Evolutionary conservation across 1,284 basidiomycete species (phyloP).

Genomic region (Kalmanozyma brasiliensis): DNA sequence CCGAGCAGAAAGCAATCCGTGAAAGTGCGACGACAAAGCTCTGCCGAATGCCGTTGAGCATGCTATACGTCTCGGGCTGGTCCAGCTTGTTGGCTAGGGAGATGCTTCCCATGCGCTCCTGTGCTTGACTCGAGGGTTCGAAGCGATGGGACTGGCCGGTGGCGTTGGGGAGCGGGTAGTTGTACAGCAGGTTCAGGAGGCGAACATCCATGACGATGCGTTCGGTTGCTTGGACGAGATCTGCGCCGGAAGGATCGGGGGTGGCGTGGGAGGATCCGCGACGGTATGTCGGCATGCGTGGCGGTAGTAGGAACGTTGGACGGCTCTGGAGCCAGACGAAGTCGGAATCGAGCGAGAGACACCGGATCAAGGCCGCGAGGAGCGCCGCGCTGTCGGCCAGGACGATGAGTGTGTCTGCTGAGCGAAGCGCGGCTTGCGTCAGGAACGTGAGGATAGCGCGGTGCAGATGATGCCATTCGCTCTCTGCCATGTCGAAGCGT

Average conservation of each 20-base stretch:
- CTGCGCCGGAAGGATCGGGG: conserved; percentile 23
- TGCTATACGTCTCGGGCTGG: conserved; percentile 49
- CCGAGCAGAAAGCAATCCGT: conserved; percentile 55
- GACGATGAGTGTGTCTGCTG: conserved; percentile 42
- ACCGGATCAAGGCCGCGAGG: conserved; percentile 52
- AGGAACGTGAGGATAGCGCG: conserved; percentile 38
- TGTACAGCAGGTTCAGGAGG: conserved; percentile 56
- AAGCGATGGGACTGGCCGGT: conserved; percentile 11
- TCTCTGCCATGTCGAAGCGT: conserved; percentile 41
- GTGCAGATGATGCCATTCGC: conserved; percentile 42
- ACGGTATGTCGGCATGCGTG: conserved; percentile 1
- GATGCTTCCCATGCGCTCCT: conserved; percentile 32
- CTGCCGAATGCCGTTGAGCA: conserved; percentile 61
- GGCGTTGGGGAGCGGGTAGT: conserved; percentile 34
- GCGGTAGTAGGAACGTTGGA: conserved; percentile 29
- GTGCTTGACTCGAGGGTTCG: conserved; percentile 1
- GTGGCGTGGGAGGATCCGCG: conserved; percentile 7
- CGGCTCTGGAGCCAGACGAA: conserved; percentile 45
- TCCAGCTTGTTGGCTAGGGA: conserved; percentile 49
- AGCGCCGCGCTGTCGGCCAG: conserved; percentile 53
- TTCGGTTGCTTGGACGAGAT: conserved; percentile 44
- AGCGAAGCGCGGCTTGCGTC: conserved; percentile 38
- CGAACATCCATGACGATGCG: conserved; percentile 52
- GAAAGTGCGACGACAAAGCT: conserved; percentile 55
- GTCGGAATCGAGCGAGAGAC: conserved; percentile 51